These are phyloP conservation scores for Termitomyces sp. DNA, from an alignment of 768 basidiomycete species.

Conservation along the genomic window DNA sequence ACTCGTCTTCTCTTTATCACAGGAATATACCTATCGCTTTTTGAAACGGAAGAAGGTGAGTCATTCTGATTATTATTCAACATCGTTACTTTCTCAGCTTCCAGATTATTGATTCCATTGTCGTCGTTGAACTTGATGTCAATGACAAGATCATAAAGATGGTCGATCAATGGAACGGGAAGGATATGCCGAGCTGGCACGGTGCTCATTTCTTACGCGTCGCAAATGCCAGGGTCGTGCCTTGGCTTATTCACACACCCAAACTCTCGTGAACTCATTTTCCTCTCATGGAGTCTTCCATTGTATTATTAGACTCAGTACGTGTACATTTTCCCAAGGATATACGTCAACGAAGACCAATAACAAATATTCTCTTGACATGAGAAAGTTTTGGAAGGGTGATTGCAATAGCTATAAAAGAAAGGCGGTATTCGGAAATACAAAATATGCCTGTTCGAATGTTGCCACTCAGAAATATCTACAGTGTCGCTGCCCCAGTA, in stretches of 20 bases:
- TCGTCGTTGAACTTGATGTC: conserved; percentile 64
- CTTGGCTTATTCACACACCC: conserved; percentile 55
- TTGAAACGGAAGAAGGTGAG: conserved; percentile 51
- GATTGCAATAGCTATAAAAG: background rate
- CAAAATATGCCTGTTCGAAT: background rate
- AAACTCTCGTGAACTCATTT: conserved; percentile 32
- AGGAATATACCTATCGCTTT: conserved; percentile 58
- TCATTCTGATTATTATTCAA: background rate
- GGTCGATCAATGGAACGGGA: conserved; percentile 61
- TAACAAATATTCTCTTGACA: background rate
- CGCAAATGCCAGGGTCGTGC: conserved; percentile 47
- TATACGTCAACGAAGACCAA: background rate
- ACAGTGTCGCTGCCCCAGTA: background rate
- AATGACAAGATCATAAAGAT: conserved; percentile 58
- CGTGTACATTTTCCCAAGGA: conserved; percentile 5
- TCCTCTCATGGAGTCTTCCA: background rate
- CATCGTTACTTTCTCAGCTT: conserved; percentile 1
- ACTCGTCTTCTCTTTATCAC: conserved; percentile 56
- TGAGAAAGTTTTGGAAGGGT: background rate
- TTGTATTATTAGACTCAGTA: conserved; percentile 2
- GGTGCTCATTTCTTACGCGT: conserved; percentile 48
- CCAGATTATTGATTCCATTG: conserved; percentile 58
- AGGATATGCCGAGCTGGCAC: conserved; percentile 47
- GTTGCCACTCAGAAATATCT: background rate
- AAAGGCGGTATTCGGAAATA: no score